A percentile compares a stretch with the other conserved stretches of the same genome.
These are phyloP conservation scores for Emericellopsis cladophorae DNA, from an alignment of 2,329 filamentous ascomycete species.

Conservation along the genomic window DNA sequence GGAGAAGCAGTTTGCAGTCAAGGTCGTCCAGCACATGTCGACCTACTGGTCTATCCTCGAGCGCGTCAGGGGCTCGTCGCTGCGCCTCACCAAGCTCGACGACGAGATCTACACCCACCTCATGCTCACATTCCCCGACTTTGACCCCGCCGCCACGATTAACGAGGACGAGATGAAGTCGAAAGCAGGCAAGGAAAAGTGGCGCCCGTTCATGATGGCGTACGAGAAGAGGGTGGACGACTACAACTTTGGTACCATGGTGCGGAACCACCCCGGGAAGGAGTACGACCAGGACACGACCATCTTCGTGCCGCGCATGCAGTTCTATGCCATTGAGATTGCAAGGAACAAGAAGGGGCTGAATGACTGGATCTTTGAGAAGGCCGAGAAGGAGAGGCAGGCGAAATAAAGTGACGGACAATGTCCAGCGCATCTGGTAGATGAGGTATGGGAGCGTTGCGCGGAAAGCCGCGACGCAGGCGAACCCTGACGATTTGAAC, in stretches of 20 bases:
- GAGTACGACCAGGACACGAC: conserved; percentile 85
- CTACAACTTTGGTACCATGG: conserved; percentile 95
- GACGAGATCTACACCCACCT: conserved; percentile 91
- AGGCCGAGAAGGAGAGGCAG: conserved; percentile 49
- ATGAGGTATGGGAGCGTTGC: too few species aligned
- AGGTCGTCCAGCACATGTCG: conserved; percentile 91
- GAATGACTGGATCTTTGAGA: conserved; percentile 96
- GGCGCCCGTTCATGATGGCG: conserved; percentile 85
- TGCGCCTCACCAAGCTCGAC: conserved; percentile 88
- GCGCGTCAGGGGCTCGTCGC: conserved; percentile 73
- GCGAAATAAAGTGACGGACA: conserved; percentile 1
- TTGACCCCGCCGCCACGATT: conserved; percentile 69
- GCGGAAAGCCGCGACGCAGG: too few species aligned
- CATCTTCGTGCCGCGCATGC: conserved; percentile 64
- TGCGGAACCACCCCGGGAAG: conserved; percentile 62
- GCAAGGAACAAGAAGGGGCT: conserved; percentile 66
- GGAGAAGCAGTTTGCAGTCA: conserved; percentile 98
- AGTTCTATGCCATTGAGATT: conserved; percentile 43
- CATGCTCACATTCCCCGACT: conserved; percentile 79
- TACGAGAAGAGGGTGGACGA: conserved; percentile 96
- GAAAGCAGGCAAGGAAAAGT: conserved; percentile 84
- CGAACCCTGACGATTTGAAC: too few species aligned
- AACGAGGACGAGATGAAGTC: conserved; percentile 97
- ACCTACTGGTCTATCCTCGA: conserved; percentile 97
- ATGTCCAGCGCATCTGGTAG: neutral